Evolutionary conservation across 257 asterid species (phyloP).

Genomic region (Ajuga chamaepitys): DNA sequence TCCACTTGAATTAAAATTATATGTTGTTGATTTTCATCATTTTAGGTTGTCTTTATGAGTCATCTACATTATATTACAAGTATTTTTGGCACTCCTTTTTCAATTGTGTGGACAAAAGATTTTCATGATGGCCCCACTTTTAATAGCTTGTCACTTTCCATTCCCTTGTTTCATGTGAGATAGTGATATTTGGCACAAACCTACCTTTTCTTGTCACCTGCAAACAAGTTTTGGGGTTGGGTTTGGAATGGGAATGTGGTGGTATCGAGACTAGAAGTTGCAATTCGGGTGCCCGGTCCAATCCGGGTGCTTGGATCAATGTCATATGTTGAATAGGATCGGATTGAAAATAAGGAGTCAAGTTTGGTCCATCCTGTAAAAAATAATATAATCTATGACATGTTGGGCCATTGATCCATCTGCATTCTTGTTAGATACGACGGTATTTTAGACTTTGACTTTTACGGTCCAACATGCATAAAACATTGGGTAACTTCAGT

Average conservation of each 20-base stretch:
- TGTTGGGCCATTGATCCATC: too few species aligned
- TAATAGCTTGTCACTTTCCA: slow-evolving; percentile 32
- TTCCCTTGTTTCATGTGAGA: slow-evolving; percentile 37
- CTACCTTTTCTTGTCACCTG: slow-evolving; percentile 32
- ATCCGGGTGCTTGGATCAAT: too few species aligned
- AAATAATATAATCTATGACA: too few species aligned
- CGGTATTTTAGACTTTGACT: too few species aligned
- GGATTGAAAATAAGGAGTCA: too few species aligned
- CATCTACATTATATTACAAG: not conserved
- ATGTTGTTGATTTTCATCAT: slow-evolving; percentile 14
- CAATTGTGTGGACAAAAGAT: slow-evolving; percentile 22
- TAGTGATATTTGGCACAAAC: slow-evolving; percentile 34
- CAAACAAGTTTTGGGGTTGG: slow-evolving; percentile 20
- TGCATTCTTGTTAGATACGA: too few species aligned
- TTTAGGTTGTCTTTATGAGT: slow-evolving; percentile 26
- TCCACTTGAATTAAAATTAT: slow-evolving; percentile 11
- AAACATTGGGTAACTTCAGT: too few species aligned
- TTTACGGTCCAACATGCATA: too few species aligned
- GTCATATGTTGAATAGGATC: too few species aligned
- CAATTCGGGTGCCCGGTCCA: too few species aligned
- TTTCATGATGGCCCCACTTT: slow-evolving; percentile 22
- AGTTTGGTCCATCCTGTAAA: too few species aligned
- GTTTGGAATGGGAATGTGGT: not conserved
- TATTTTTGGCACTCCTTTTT: slow-evolving; percentile 3
- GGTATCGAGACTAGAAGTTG: too few species aligned